phyloP scores from a whole-genome alignment of 139 green algal species.

The Tetraselmis chui region DNA sequence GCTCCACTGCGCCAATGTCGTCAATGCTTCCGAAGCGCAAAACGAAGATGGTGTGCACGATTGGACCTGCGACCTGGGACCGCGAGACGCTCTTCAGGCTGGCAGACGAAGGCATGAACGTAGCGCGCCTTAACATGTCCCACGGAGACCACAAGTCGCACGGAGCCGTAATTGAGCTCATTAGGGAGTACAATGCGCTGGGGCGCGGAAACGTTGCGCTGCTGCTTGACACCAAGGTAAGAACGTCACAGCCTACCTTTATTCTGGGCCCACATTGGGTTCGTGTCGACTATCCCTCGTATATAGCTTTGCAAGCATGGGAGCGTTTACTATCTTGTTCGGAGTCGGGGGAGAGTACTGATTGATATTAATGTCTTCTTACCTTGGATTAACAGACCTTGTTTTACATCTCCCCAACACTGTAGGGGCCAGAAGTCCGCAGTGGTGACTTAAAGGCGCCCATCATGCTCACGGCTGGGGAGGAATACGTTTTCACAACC shows the following conservation, averaged over 20 bases:
- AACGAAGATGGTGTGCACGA: slow-evolving; percentile 71
- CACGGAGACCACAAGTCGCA: slow-evolving; percentile 70
- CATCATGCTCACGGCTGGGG: slow-evolving; percentile 47
- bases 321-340: too few species aligned
- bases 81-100: slow-evolving; percentile 56
- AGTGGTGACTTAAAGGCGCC: slow-evolving; percentile 63
- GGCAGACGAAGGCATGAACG: slow-evolving; percentile 65
- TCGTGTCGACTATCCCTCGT: too few species aligned
- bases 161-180: slow-evolving; percentile 61
- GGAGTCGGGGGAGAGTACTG: too few species aligned
- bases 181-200: slow-evolving; percentile 66
- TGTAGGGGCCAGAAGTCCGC: slow-evolving; percentile 62
- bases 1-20: not conserved
- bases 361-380: too few species aligned
- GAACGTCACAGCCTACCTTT: too few species aligned
- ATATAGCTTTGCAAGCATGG: too few species aligned
- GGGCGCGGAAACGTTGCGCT: slow-evolving; percentile 47
- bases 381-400: too few species aligned
- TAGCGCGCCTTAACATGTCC: slow-evolving; percentile 74
- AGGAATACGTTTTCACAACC: slow-evolving; percentile 63
- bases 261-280: too few species aligned
- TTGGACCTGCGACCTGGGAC: slow-evolving; percentile 55
- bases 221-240: slow-evolving; percentile 75
- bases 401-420: not conserved
- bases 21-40: slow-evolving; percentile 19